Evolutionary conservation across 1,284 basidiomycete genomes (phyloP), one percentile per base, ranked within the genome.

Genomic region (Malassezia furfur): DNA sequence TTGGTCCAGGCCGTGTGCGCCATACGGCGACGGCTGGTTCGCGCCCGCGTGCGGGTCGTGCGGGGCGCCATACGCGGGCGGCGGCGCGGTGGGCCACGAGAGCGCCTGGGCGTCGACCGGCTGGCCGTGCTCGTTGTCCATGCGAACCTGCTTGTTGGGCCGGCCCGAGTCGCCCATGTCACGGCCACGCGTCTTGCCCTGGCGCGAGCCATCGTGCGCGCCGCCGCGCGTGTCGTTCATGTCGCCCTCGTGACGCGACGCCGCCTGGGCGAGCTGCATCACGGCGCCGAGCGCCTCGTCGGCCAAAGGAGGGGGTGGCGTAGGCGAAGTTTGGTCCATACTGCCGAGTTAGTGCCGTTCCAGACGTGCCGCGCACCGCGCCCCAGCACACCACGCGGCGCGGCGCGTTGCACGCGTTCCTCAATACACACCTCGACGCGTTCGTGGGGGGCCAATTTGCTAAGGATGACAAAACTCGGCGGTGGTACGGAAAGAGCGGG

Each of bases 381-480:
- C 9, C 17, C 17, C 11, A 6, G 22, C 41, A 22, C 19, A 25
- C 8, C 17, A 31, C 21, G 30, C 14, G n/a, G 22, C 32, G 34
- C 47, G 34, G 22, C 47, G 47, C 47, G 34, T 36, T 34, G 2
- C 19, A 25, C 45, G 45, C 14, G 30, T 21, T 48, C 15, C 21
- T 2, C 37, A 39, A 19, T 21, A 50, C 48, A 19, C 19, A 50
- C 48, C 48, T 50, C 30, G 37, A 50, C 49, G 22, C 39, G 38
- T 41, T 39, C 35, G 22, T 34, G 30, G 17, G 21, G 38, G 40
- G 17, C 21, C 44, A 41, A 57, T 57, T 57, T 57, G 55, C 55
- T 57, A 57, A 57, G 55, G 55, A 57, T 57, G 55, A 57, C 55
- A 57, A 57, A 57, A 57, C 50, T 50, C 21, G 25, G 25, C 32